Percentiles rank a stretch among this genome's conserved stretches.
phyloP scores from a whole-genome alignment of 768 basidiomycete genomes.

The Phaffia tasmanica region DNA sequence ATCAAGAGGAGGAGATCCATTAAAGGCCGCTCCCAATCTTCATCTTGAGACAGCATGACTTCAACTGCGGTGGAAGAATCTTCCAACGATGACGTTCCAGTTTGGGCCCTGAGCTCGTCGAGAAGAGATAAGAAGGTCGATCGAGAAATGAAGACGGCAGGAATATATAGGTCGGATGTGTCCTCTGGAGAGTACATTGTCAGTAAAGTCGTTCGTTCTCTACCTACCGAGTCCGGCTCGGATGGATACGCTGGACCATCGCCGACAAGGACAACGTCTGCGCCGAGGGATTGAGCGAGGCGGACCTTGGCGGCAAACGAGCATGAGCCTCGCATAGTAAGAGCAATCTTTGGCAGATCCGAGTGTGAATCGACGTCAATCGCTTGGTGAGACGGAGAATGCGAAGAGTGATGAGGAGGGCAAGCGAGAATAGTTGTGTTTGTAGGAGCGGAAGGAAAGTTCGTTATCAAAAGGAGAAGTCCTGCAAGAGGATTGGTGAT shows the following conservation, averaged over 20 bases:
- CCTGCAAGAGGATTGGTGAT: slow-evolving; percentile 15
- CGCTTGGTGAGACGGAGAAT: neutral
- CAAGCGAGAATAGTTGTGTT: slow-evolving; percentile 7
- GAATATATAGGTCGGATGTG: slow-evolving; percentile 68
- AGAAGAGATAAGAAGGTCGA: slow-evolving; percentile 63
- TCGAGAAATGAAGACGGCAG: slow-evolving; percentile 78
- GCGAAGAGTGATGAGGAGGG: neutral
- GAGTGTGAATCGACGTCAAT: neutral
- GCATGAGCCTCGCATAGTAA: slow-evolving; percentile 79
- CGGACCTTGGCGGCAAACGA: slow-evolving; percentile 80
- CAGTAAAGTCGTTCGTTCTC: slow-evolving; percentile 55
- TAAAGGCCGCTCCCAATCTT: slow-evolving; percentile 60
- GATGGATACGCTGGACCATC: slow-evolving; percentile 52
- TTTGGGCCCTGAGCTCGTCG: slow-evolving; percentile 58
- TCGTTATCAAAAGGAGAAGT: slow-evolving; percentile 15
- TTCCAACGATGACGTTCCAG: slow-evolving; percentile 55
- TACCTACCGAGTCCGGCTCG: slow-evolving; percentile 34
- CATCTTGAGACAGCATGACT: slow-evolving; percentile 36
- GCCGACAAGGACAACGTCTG: slow-evolving; percentile 82
- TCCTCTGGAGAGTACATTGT: slow-evolving; percentile 88
- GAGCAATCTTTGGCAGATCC: slow-evolving; percentile 54
- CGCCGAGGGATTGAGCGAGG: slow-evolving; percentile 56
- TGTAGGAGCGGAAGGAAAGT: neutral
- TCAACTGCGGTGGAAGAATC: slow-evolving; percentile 25
- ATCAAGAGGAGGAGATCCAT: slow-evolving; percentile 51